These are phyloP conservation scores for Acrocalymma vagum DNA, from an alignment of 2,329 filamentous ascomycete genomes.

Conservation along the genomic window DNA sequence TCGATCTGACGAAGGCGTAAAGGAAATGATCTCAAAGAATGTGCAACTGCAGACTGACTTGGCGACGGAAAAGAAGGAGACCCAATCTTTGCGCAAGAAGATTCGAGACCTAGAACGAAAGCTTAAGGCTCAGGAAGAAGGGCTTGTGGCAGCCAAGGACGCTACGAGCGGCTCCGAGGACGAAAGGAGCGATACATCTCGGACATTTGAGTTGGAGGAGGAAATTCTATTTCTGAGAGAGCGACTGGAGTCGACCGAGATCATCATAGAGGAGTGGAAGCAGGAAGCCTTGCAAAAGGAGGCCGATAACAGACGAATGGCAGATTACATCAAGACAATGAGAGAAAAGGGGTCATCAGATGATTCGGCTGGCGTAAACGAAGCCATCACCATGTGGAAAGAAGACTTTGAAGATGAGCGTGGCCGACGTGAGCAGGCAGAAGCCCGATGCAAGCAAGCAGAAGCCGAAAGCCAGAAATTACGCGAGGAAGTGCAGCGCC, in stretches of 20 bases:
- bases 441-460: slow-evolving; percentile 85
- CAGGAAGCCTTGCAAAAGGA: slow-evolving; percentile 82
- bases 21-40: slow-evolving; percentile 98
- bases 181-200: slow-evolving; percentile 62
- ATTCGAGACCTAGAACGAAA: slow-evolving; percentile 88
- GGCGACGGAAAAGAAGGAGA: slow-evolving; percentile 88
- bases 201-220: slow-evolving; percentile 77
- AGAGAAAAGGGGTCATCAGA: slow-evolving; percentile 54
- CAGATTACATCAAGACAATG: slow-evolving; percentile 77
- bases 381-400: slow-evolving; percentile 81
- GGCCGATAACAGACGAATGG: slow-evolving; percentile 84
- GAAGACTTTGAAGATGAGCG: slow-evolving; percentile 94
- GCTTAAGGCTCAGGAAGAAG: slow-evolving; percentile 66
- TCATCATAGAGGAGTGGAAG: slow-evolving; percentile 82
- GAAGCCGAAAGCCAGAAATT: slow-evolving; percentile 88
- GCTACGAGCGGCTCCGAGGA: slow-evolving; percentile 58
- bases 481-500: slow-evolving; percentile 81
- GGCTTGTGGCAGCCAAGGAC: slow-evolving; percentile 55
- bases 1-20: slow-evolving; percentile 93
- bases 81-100: slow-evolving; percentile 80
- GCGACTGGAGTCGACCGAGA: slow-evolving; percentile 82
- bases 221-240: slow-evolving; percentile 87
- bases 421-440: slow-evolving; percentile 84
- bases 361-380: slow-evolving; percentile 47
- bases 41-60: slow-evolving; percentile 93